Evolutionary conservation across 345 rosid species (phyloP).

Genomic region (Citrus reticulata): DNA sequence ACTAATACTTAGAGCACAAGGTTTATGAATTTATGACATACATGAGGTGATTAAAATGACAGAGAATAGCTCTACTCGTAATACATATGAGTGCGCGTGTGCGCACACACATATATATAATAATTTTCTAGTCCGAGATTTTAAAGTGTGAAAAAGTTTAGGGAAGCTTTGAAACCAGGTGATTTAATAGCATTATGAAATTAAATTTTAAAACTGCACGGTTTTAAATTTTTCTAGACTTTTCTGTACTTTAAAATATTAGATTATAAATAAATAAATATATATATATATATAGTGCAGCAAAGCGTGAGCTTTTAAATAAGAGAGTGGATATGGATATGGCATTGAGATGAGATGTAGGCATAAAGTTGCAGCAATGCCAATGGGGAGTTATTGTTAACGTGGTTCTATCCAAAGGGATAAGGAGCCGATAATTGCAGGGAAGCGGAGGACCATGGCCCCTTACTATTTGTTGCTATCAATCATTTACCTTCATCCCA

Average conservation of each 20-base stretch:
- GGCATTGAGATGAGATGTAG: conserved; percentile 13
- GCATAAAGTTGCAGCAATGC: conserved; percentile 21
- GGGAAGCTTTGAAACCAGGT: fast-evolving
- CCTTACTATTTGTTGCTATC: conserved; percentile 27
- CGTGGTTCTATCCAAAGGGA: conserved; percentile 28
- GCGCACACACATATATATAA: too few species aligned
- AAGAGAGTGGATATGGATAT: background rate
- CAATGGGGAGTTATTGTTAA: conserved; percentile 19
- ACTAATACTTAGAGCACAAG: background rate
- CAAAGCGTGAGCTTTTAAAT: background rate
- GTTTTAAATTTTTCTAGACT: fast-evolving
- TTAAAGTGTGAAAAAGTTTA: too few species aligned
- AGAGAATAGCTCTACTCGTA: too few species aligned
- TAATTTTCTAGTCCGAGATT: fast-evolving
- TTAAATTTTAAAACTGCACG: too few species aligned
- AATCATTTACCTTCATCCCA: conserved; percentile 21
- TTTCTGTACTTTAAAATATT: too few species aligned
- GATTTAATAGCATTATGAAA: too few species aligned
- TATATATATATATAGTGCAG: too few species aligned
- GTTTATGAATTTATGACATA: background rate
- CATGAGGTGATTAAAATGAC: background rate
- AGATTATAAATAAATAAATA: too few species aligned
- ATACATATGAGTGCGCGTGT: too few species aligned
- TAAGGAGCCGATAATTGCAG: conserved; percentile 26
- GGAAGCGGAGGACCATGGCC: conserved; percentile 17